Percentiles rank a stretch among this genome's conserved stretches.
phyloP scores from a whole-genome alignment of 176 grass and related monocot species.

The Typha latifolia region DNA sequence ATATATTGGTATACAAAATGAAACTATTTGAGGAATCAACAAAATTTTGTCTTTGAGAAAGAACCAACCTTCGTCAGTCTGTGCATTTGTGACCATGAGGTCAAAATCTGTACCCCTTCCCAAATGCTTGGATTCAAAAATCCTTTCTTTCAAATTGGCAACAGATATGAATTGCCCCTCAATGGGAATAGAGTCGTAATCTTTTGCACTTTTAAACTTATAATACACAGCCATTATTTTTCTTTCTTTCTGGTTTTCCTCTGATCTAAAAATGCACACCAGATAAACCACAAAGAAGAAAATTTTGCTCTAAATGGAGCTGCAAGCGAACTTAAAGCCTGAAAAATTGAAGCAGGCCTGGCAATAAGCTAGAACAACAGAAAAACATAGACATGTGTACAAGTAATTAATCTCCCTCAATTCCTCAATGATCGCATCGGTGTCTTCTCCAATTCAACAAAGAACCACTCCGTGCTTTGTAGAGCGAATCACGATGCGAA shows the following conservation, averaged over 20 bases:
- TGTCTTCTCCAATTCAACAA: background rate
- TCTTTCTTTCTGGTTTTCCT: slow-evolving; percentile 24
- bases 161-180: slow-evolving; percentile 98
- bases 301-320: background rate
- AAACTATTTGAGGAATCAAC: background rate
- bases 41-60: slow-evolving; percentile 28
- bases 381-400: slow-evolving; percentile 5
- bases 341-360: slow-evolving; percentile 2
- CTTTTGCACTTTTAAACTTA: slow-evolving; percentile 99
- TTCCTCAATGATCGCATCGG: background rate
- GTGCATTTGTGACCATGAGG: slow-evolving; percentile 91
- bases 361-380: background rate
- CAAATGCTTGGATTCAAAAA: slow-evolving; percentile 94
- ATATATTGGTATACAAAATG: background rate
- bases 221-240: slow-evolving; percentile 87
- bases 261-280: slow-evolving; percentile 13
- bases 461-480: background rate
- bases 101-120: slow-evolving; percentile 97
- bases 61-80: slow-evolving; percentile 89
- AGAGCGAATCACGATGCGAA: no score
- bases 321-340: background rate
- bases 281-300: background rate
- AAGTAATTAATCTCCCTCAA: slow-evolving; percentile 1
- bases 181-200: slow-evolving; percentile 86
- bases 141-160: slow-evolving; percentile 88